Evolutionary conservation across 148 eudicot species (phyloP), one percentile per base, ranked within the genome.

Genomic region (Rheum nobile): DNA sequence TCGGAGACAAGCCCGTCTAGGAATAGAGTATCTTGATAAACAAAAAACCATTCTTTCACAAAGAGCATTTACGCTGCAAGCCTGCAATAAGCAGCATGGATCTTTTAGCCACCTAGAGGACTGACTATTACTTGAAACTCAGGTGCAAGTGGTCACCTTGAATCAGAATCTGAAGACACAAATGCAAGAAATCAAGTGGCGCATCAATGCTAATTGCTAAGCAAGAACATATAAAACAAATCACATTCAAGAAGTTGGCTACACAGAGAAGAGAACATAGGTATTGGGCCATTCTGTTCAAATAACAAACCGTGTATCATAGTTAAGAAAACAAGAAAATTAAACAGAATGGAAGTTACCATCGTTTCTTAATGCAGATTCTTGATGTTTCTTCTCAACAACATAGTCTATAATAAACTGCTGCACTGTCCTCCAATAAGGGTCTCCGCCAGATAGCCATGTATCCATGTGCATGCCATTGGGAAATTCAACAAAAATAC

Each of bases 401-500:
- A 74, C 91, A 79, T 80, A 82, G 71, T 81, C 80, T 41, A 83
- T 79, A 52, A 93, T 74, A 71, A 91, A 89, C 48, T 79, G 83
- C 69, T 77, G 81, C 74, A 93, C 77, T 4, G 89, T 84, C 67
- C 72, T 88, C 98, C 98, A 93, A 77, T 93, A 93, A 42, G 43
- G 81, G 48, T 93, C 98, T 80, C 98, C 98, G 73, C 97, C 98
- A 74, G 91, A 75, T 76, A 91, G 80, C 98, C 98, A 93, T 63
- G 98, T 93, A 86, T 93, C 97, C 98, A 93, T 93, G 80, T 93
- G 98, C 98, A 93, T 91, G 85, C 98, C 98, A 26, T 81, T 82
- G 52, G 97, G 97, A 52, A 93, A 93, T 57, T 91, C 98, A 67
- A 84, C 93, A 82, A 91, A 91, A 65, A 26, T 63, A 75, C 98